Evolutionary conservation across 148 eudicot species (phyloP).

Genomic region (Nyssa sinensis): DNA sequence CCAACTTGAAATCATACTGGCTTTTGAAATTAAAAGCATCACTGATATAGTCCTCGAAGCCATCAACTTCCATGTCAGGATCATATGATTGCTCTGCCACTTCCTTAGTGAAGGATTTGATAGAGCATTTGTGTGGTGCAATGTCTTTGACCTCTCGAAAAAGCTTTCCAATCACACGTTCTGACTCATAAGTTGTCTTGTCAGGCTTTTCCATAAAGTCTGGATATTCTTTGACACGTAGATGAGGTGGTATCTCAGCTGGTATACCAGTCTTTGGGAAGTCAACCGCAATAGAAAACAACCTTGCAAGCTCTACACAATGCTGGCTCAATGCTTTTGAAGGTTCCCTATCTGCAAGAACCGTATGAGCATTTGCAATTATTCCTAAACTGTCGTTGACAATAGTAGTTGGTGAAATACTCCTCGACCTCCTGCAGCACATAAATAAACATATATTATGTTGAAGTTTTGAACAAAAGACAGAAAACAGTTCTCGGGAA

Average conservation of each 20-base stretch:
- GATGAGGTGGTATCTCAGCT: constrained; percentile 45
- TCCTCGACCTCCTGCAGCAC: constrained; percentile 63
- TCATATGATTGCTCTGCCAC: constrained; percentile 38
- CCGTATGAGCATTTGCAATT: constrained; percentile 77
- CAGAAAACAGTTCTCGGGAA: background rate
- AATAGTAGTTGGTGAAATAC: constrained; percentile 67
- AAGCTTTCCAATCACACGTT: constrained; percentile 40
- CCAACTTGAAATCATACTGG: too few species aligned
- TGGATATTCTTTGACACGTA: too few species aligned
- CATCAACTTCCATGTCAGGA: constrained; percentile 43
- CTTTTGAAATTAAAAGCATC: too few species aligned
- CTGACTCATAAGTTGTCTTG: constrained; percentile 21
- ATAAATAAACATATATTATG: background rate
- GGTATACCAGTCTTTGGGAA: constrained; percentile 82
- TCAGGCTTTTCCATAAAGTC: constrained; percentile 62
- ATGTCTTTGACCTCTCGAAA: constrained; percentile 39
- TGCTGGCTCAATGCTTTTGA: constrained; percentile 48
- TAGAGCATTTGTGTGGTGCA: constrained; percentile 19
- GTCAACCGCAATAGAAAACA: constrained; percentile 75
- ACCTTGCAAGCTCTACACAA: constrained; percentile 63
- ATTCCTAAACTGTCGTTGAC: constrained; percentile 76
- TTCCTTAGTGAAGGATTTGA: constrained; percentile 33
- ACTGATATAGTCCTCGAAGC: constrained; percentile 42
- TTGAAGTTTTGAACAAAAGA: background rate
- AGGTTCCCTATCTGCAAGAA: constrained; percentile 56